Conservation (phyloP, 2,329 filamentous ascomycete species). For the Xylaria sp. region DNA sequence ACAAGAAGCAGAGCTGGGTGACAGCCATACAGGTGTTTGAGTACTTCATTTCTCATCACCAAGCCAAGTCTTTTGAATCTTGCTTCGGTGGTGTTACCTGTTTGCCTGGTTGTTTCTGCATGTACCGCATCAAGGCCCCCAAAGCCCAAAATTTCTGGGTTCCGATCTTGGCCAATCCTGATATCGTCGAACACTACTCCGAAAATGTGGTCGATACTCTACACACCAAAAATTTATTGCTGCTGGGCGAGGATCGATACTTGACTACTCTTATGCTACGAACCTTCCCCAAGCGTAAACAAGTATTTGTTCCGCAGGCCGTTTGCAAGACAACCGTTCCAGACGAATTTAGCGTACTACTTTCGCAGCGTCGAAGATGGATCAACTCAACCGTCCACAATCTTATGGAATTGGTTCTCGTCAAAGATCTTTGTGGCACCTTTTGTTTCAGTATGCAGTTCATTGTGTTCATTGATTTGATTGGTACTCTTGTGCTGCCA, state of each 20-base stretch:
- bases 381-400: slow-evolving; percentile 99
- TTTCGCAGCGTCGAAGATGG: slow-evolving; percentile 96
- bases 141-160: slow-evolving; percentile 99
- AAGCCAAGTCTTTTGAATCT: slow-evolving; percentile 96
- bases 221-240: slow-evolving; percentile 95
- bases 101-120: slow-evolving; percentile 98
- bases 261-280: slow-evolving; percentile 97
- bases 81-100: slow-evolving; percentile 99
- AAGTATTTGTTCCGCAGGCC: slow-evolving; percentile 97
- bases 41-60: slow-evolving; percentile 98
- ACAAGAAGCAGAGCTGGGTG: slow-evolving; percentile 95
- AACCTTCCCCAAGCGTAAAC: slow-evolving; percentile 98
- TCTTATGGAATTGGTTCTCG: slow-evolving; percentile 94
- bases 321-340: slow-evolving; percentile 99
- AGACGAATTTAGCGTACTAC: slow-evolving; percentile 87
- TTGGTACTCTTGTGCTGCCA: slow-evolving; percentile 93
- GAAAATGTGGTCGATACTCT: slow-evolving; percentile 98
- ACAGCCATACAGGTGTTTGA: slow-evolving; percentile 99
- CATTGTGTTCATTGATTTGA: slow-evolving; percentile 92
- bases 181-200: slow-evolving; percentile 98
- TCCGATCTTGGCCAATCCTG: slow-evolving; percentile 96
- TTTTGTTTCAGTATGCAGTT: slow-evolving; percentile 99
- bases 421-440: slow-evolving; percentile 94
- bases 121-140: slow-evolving; percentile 99
- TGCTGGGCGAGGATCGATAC: slow-evolving; percentile 96